Base-by-base conservation (phyloP, 306 rosid species). In the Amphicarpaea edgeworthii region DNA sequence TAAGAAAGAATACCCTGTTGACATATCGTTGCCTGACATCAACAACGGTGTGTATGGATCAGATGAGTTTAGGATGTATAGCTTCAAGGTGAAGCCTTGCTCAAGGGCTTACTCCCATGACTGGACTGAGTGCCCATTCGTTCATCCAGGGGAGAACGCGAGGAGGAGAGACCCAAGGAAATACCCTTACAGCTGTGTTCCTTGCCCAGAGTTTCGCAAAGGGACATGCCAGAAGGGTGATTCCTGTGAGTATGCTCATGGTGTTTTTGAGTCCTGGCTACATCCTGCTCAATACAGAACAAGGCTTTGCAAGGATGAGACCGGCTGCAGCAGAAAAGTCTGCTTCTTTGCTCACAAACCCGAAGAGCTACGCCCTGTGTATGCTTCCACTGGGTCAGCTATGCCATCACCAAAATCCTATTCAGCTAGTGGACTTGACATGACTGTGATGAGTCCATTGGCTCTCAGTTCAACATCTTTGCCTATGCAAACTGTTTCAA, bases 101-200 rank as follows among this genome's bases (percentile, higher is more conserved):
- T 96, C 99, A 1, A 92, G 99, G 90, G 99, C 99, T 3, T 96
- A 96, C 76, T 90, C 99, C 8, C 99, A 96, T 50, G 99, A 96
- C 74, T 96, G 99, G 99, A 96, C 99, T 0, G 99, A 96, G 88
- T 96, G 99, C 53, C 99, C 99, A 0, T 96, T 96, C 32, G 99
- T 90, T 84, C 99, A 96, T 72, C 99, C 99, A 0, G 99, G 99
- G 19, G 99, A 96, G 96, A 96, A 96, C 16, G 99, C 99, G 2
- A 83, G 99, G 90, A 90, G 99, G 70, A 89, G 99, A 76, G 99
- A 96, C 96, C 99, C 99, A 57, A 64, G 84, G 81, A 96, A 96
- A 78, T 96, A 92, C 76, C 99, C 99, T 5, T 96, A 96, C 43
- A 96, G 96, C 88, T 96, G 99, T 26, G 99, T 96, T 26, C 99